These are phyloP conservation scores for Arthrinium phaeospermum DNA, from an alignment of 2,329 filamentous ascomycete genomes.

Conservation along the genomic window DNA sequence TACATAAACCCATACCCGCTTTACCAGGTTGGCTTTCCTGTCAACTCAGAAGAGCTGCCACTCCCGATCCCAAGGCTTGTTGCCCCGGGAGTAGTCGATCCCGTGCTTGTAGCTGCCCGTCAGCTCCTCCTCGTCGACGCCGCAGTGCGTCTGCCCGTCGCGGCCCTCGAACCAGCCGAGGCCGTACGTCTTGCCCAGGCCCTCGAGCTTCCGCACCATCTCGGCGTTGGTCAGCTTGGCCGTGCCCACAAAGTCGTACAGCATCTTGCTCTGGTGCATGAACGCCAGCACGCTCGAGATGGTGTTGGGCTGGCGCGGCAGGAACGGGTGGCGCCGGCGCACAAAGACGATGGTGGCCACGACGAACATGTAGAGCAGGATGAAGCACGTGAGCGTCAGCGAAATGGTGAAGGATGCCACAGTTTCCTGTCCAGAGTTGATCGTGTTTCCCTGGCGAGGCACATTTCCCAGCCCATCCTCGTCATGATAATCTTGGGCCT, in stretches of 20 bases:
- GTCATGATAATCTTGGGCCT: slow-evolving; percentile 29
- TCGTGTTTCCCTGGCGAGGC: slow-evolving; percentile 29
- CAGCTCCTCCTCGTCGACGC: slow-evolving; percentile 79
- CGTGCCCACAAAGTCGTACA: slow-evolving; percentile 76
- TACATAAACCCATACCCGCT: background rate
- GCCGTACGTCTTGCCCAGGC: slow-evolving; percentile 71
- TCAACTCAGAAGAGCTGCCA: slow-evolving; percentile 41
- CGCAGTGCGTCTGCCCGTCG: slow-evolving; percentile 76
- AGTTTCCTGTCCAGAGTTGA: slow-evolving; percentile 65
- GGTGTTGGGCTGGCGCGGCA: slow-evolving; percentile 79
- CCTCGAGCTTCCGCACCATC: slow-evolving; percentile 67
- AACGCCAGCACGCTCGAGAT: slow-evolving; percentile 79
- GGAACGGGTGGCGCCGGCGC: slow-evolving; percentile 70
- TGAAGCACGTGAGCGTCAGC: slow-evolving; percentile 64
- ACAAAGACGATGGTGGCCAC: slow-evolving; percentile 66
- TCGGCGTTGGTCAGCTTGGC: slow-evolving; percentile 64
- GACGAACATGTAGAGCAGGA: slow-evolving; percentile 68
- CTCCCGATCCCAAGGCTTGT: slow-evolving; percentile 56
- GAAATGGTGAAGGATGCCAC: slow-evolving; percentile 69
- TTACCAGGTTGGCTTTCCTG: background rate
- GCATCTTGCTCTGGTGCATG: slow-evolving; percentile 81
- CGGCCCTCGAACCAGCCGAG: slow-evolving; percentile 78
- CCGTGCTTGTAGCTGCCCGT: slow-evolving; percentile 70
- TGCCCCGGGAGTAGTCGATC: slow-evolving; percentile 52
- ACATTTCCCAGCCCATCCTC: slow-evolving; percentile 27